Evolutionary conservation across 495 filamentous ascomycete species (phyloP), one percentile per base, ranked within the genome.

Genomic region (Oleoguttula mirabilis): DNA sequence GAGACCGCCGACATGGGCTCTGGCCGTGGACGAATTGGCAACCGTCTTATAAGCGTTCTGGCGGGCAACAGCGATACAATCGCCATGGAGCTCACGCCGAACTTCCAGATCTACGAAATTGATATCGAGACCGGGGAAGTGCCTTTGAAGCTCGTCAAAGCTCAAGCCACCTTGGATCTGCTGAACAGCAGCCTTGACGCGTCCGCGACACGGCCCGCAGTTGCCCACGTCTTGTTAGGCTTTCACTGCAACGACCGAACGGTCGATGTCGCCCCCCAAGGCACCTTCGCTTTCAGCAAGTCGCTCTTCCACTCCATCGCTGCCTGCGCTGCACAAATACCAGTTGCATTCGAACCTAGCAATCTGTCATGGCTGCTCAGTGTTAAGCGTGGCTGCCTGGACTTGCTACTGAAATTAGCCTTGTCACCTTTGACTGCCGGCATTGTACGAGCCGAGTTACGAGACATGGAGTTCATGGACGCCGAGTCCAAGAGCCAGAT

Each of bases 181-280:
- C 68, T 99, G 21, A 80, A 84, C 54, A 74, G 72, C 48, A 87
- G 82, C 56, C 61, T 99, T 7, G 69, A 67, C 30, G 72, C 78
- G 14, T 73, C 78, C 21, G 75, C 79, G 21, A 73, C 79, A 51
- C 63, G 70, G 33, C 86, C 88, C 3, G 88, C 77, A 12, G 75
- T 96, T 34, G 88, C 88, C 2, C 90, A 99, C 60, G 67, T 90
- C 32, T 62, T 99, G 15, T 79, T 99, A 16, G 90, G 90, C 0
- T 95, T 99, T 56, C 67, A 69, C 22, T 88, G 84, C 52, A 70
- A 74, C 19, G 68, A 76, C 16, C 71, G 71, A 36, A 64, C 66
- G n/a, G 62, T 95, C 14, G 73, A 71, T 36, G 61, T 90, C 19
- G 62, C 76, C 32, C 55, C 72, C 0, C 67, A 72, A 20, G 69